Evolutionary conservation across 768 basidiomycete genomes (phyloP).

Genomic region (Tylopilus rubrobrunneus): DNA sequence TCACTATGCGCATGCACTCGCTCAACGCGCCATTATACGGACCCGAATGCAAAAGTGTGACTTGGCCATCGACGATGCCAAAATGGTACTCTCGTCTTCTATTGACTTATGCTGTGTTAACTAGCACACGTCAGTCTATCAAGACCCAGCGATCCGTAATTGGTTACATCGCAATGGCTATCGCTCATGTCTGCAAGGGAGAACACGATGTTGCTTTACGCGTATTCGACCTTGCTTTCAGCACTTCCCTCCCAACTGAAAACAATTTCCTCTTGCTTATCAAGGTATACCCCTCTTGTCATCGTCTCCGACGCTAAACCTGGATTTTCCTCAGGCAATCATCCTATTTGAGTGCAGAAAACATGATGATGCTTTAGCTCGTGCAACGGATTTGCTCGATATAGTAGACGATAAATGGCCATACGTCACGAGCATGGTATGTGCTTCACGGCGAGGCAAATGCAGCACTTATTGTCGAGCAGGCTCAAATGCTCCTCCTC

Average conservation of each 20-base stretch:
- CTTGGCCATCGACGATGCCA: background rate
- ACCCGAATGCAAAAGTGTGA: background rate
- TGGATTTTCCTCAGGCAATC: background rate
- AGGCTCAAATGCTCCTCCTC: background rate
- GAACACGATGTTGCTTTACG: background rate
- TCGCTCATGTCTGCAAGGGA: background rate
- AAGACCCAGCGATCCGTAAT: constrained; percentile 4
- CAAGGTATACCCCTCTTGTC: background rate
- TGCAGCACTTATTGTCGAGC: background rate
- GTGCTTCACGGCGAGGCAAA: background rate
- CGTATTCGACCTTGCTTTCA: constrained; percentile 6
- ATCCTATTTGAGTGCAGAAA: constrained; percentile 8
- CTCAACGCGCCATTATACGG: background rate
- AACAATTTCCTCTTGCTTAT: constrained; percentile 5
- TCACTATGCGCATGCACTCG: background rate
- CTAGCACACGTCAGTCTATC: background rate
- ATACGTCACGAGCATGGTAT: background rate
- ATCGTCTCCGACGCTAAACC: background rate
- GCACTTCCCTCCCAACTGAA: background rate
- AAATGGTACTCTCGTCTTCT: background rate
- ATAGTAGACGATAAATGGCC: background rate
- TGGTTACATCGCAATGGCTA: constrained; percentile 8
- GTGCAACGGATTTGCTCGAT: background rate
- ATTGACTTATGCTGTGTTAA: background rate
- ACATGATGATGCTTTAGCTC: background rate